phyloP scores from a whole-genome alignment of 306 rosid genomes.

The Cicer pinnatifidum region DNA sequence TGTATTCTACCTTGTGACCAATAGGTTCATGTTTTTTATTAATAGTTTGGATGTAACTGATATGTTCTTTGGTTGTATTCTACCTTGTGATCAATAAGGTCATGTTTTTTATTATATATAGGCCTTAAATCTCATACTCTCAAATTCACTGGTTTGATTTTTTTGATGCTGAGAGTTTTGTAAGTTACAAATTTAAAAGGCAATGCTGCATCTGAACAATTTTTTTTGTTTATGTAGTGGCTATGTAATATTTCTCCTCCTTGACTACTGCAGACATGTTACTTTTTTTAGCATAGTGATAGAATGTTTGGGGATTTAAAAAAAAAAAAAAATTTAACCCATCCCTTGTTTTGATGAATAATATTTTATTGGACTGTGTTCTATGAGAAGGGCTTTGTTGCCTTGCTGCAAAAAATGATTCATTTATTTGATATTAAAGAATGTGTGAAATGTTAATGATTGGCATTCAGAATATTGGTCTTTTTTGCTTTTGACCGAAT shows the following conservation, averaged over 20 bases:
- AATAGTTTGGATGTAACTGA: not conserved
- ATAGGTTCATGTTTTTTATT: not conserved
- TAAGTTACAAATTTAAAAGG: not conserved
- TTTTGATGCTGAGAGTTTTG: not conserved
- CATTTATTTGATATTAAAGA: slow-evolving; percentile 31
- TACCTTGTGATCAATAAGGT: too few species aligned
- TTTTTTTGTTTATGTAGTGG: not conserved
- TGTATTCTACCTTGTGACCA: slow-evolving; percentile 10
- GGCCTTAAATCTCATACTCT: too few species aligned
- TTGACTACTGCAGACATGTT: slow-evolving; percentile 5
- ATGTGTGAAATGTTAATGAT: not conserved
- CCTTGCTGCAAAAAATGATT: slow-evolving; percentile 7
- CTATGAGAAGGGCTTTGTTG: not conserved
- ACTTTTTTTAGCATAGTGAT: not conserved
- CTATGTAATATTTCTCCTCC: not conserved
- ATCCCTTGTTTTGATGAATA: not conserved
- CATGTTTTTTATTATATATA: too few species aligned
- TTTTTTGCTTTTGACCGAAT: slow-evolving; percentile 15
- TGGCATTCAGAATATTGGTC: slow-evolving; percentile 14
- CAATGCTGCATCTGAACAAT: not conserved
- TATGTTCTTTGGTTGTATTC: too few species aligned
- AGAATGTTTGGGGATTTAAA: not conserved
- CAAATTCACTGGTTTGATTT: slow-evolving; percentile 3
- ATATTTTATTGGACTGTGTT: slow-evolving; percentile 1
- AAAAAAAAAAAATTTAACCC: not conserved